Evolutionary conservation across 495 filamentous ascomycete species (phyloP).

Genomic region (Penicillium coffeae): DNA sequence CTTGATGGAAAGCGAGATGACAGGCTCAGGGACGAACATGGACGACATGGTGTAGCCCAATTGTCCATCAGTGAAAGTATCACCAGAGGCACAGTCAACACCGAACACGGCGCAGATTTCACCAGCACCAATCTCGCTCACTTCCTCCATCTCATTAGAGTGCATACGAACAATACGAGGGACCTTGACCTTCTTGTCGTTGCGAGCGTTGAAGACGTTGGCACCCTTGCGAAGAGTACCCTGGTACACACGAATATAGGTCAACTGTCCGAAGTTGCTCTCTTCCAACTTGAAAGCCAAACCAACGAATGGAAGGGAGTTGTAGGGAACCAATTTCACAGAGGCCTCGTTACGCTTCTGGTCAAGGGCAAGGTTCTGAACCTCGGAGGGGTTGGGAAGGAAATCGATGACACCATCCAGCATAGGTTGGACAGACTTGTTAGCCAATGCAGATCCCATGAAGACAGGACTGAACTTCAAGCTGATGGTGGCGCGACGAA

Average conservation of each 20-base stretch:
- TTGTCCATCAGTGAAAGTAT: conserved; percentile 94
- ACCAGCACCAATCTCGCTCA: conserved; percentile 83
- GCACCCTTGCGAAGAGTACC: conserved; percentile 82
- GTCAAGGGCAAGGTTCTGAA: conserved; percentile 87
- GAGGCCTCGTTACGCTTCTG: conserved; percentile 68
- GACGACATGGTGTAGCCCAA: conserved; percentile 96
- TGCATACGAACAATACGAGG: conserved; percentile 99
- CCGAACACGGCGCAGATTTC: conserved; percentile 99
- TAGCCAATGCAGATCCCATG: conserved; percentile 92
- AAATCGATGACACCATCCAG: conserved; percentile 95
- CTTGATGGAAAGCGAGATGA: conserved; percentile 96
- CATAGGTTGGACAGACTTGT: conserved; percentile 96
- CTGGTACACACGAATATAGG: conserved; percentile 98
- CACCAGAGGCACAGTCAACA: conserved; percentile 95
- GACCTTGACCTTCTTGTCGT: conserved; percentile 92
- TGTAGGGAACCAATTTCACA: conserved; percentile 87
- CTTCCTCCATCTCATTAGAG: conserved; percentile 99
- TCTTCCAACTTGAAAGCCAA: conserved; percentile 99
- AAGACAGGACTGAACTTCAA: conserved; percentile 94
- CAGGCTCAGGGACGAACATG: conserved; percentile 98
- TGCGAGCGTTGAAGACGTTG: conserved; percentile 90
- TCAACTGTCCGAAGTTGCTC: conserved; percentile 96
- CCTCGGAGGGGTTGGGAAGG: conserved; percentile 88
- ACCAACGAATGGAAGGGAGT: conserved; percentile 88
- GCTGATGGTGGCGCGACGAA: conserved; percentile 80